These are phyloP conservation scores for Eimeria brunetti DNA, from an alignment of 169 alveolate genomes.

Conservation along the genomic window DNA sequence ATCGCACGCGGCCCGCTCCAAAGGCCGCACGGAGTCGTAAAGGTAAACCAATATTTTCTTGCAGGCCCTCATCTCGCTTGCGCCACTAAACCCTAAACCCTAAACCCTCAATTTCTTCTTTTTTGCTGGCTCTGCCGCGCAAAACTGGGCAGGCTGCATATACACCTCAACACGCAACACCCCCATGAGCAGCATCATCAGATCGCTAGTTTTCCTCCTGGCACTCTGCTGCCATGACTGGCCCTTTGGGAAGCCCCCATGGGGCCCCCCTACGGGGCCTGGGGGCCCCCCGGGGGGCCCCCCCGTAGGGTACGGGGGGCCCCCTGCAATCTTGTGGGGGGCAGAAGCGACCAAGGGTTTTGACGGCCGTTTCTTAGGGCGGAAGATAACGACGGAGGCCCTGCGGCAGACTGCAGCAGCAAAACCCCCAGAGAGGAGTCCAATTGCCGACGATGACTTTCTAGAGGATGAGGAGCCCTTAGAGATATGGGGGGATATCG, in stretches of 20 bases:
- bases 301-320: neutral
- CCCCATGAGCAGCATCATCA: neutral
- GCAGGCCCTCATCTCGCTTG: no score
- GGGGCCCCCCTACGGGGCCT: no score
- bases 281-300: neutral
- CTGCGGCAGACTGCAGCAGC: neutral
- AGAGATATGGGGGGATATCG: conserved; percentile 54
- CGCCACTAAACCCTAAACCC: neutral
- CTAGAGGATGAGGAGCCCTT: conserved; percentile 44
- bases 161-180: neutral
- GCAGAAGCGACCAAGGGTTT: neutral
- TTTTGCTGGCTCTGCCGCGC: neutral
- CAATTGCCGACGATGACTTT: conserved; percentile 24
- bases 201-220: neutral
- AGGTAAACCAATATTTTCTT: no score
- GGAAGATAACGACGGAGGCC: conserved; percentile 23
- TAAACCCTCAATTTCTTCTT: neutral
- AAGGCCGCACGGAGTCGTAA: no score
- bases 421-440: neutral
- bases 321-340: neutral
- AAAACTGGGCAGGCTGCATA: no score
- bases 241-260: neutral
- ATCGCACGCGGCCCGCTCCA: no score
- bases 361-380: conserved; percentile 45
- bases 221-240: neutral